phyloP scores from a whole-genome alignment of 352 stramenopile genomes.

The Globisporangium parvum region DNA sequence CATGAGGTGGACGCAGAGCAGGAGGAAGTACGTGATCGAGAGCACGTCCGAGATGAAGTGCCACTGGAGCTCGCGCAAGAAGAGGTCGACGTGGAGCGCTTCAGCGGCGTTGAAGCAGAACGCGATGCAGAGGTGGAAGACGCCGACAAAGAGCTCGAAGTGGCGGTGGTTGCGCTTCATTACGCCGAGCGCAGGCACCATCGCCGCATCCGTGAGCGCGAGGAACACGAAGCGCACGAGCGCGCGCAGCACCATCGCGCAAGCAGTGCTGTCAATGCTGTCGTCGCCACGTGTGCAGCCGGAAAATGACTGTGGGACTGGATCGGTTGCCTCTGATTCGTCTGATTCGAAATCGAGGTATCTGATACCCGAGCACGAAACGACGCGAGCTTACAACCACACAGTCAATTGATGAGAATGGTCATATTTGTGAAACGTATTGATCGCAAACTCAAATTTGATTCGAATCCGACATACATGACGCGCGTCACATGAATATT shows the following conservation, averaged over 20 bases:
- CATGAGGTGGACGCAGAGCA: conserved; percentile 84
- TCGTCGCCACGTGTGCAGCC: too few relatives aligned
- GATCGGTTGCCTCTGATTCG: too few relatives aligned
- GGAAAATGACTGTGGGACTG: too few relatives aligned
- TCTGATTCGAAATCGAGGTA: too few relatives aligned
- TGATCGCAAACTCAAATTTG: too few relatives aligned
- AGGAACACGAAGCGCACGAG: conserved; percentile 63
- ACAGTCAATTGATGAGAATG: too few relatives aligned
- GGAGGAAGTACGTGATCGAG: conserved; percentile 78
- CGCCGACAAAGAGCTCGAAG: conserved; percentile 87
- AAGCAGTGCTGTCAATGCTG: neutral
- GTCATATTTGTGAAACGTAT: too few relatives aligned
- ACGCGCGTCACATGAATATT: too few relatives aligned
- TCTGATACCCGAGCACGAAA: too few relatives aligned
- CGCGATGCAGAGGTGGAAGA: conserved; percentile 73
- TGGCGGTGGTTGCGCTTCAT: conserved; percentile 81
- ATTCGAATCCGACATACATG: too few relatives aligned
- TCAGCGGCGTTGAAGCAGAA: conserved; percentile 84
- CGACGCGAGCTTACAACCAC: too few relatives aligned
- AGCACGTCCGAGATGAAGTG: conserved; percentile 87
- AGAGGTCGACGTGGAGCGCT: conserved; percentile 55
- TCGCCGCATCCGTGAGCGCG: conserved; percentile 63
- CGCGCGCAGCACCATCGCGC: conserved; percentile 31
- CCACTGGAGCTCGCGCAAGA: conserved; percentile 71
- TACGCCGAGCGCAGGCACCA: conserved; percentile 69